phyloP scores from a whole-genome alignment of 2,329 filamentous ascomycete genomes.

The Venturia effusa region DNA sequence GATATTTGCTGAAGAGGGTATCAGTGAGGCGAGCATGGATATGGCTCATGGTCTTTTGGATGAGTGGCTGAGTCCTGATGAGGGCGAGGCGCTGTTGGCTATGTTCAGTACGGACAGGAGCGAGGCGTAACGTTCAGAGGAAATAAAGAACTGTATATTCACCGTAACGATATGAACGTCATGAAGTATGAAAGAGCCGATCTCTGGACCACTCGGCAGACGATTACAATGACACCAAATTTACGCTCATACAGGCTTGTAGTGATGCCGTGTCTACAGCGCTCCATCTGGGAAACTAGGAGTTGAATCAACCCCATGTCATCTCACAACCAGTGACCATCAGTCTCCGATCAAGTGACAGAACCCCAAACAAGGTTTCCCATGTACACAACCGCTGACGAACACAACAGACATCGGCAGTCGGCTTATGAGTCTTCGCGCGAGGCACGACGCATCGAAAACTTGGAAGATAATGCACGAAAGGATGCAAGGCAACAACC shows the following conservation, averaged over 20 bases:
- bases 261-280: too few species aligned
- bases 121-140: not conserved
- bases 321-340: too few species aligned
- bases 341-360: not conserved
- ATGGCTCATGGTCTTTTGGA: constrained; percentile 76
- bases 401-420: not conserved
- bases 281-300: too few species aligned
- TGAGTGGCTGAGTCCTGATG: constrained; percentile 68
- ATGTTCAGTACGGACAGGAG: constrained; percentile 24
- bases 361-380: not conserved
- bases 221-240: too few species aligned
- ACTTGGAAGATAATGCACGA: not conserved
- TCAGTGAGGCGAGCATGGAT: constrained; percentile 68
- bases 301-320: too few species aligned
- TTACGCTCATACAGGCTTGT: too few species aligned
- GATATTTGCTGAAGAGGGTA: constrained; percentile 57
- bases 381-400: not conserved
- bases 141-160: not conserved
- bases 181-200: too few species aligned
- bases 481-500: too few species aligned
- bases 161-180: not conserved
- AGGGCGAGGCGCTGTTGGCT: constrained; percentile 49
- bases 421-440: not conserved
- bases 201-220: too few species aligned
- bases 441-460: not conserved